Percentiles rank a stretch among this genome's conserved stretches.
Evolutionary conservation across 768 basidiomycete genomes (phyloP).

Genomic region (Tulasnella sp.): DNA sequence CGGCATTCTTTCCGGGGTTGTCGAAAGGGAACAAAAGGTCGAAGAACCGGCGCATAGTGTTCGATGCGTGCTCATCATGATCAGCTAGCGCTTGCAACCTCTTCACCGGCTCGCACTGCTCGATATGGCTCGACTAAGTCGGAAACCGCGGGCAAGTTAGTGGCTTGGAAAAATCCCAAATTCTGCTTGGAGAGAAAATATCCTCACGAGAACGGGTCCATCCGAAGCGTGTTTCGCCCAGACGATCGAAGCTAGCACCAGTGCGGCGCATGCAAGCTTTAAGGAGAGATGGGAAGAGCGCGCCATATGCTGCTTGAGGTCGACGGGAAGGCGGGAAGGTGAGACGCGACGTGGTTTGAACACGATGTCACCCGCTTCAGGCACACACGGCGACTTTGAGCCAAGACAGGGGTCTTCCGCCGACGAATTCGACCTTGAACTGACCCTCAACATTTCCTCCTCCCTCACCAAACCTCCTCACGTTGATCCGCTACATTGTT

Average conservation of each 20-base stretch:
- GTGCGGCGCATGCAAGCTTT: background rate
- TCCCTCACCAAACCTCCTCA: background rate
- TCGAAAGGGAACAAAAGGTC: constrained; percentile 74
- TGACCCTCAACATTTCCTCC: background rate
- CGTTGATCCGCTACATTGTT: background rate
- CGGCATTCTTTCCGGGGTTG: constrained; percentile 74
- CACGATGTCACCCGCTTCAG: background rate
- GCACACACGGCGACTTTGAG: background rate
- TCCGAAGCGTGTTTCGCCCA: background rate
- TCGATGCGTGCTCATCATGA: constrained; percentile 52
- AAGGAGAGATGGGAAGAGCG: background rate
- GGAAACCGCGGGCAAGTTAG: background rate
- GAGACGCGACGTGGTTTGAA: background rate
- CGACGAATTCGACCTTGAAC: background rate
- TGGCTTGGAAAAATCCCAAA: background rate
- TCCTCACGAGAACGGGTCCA: background rate
- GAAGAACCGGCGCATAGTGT: constrained; percentile 70
- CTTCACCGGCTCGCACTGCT: constrained; percentile 31
- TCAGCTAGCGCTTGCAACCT: constrained; percentile 48
- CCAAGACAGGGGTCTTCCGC: constrained; percentile 1
- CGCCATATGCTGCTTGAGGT: background rate
- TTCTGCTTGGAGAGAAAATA: background rate
- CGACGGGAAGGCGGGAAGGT: background rate
- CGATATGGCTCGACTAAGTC: constrained; percentile 37
- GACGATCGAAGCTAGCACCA: background rate